These are phyloP conservation scores for Vigna nakashimae DNA, from an alignment of 306 rosid genomes.

Conservation along the genomic window DNA sequence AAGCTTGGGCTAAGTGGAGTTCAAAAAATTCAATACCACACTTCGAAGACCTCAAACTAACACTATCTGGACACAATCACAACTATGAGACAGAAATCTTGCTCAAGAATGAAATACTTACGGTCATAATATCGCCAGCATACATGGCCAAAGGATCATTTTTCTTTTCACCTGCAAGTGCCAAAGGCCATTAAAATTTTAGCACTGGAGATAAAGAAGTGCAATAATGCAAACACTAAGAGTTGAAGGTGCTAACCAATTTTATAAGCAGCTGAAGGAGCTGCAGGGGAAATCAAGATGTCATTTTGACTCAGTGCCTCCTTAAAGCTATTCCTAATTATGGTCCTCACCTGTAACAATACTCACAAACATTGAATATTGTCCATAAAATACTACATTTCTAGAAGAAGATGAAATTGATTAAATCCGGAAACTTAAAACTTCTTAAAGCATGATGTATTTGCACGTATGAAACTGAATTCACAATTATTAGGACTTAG, in stretches of 20 bases:
- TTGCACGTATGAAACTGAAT: slow-evolving; percentile 27
- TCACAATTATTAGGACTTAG: slow-evolving; percentile 29
- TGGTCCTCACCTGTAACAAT: slow-evolving; percentile 86
- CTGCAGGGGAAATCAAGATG: slow-evolving; percentile 93
- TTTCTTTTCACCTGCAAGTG: slow-evolving; percentile 84
- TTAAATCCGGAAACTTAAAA: slow-evolving; percentile 15
- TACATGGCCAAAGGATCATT: slow-evolving; percentile 95
- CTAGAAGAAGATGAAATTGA: slow-evolving; percentile 21
- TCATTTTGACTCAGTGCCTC: slow-evolving; percentile 82
- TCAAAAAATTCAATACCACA: slow-evolving; percentile 23
- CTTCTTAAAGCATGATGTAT: slow-evolving; percentile 33
- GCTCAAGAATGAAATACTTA: slow-evolving; percentile 57
- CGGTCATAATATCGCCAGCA: slow-evolving; percentile 98
- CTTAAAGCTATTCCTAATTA: slow-evolving; percentile 86
- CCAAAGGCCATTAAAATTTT: slow-evolving; percentile 41
- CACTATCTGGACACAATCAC: slow-evolving; percentile 10
- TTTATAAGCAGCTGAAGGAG: slow-evolving; percentile 94
- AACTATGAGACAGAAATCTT: slow-evolving; percentile 24
- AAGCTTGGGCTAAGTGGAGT: slow-evolving; percentile 8
- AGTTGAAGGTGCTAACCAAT: slow-evolving; percentile 63
- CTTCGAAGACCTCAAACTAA: slow-evolving; percentile 10
- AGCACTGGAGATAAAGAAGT: not conserved
- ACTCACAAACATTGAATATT: slow-evolving; percentile 45
- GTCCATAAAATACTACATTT: slow-evolving; percentile 35
- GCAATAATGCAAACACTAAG: slow-evolving; percentile 31